Percentiles rank a stretch among this genome's conserved stretches.
Evolutionary conservation across 2,329 filamentous ascomycete genomes (phyloP).

Genomic region (Tolypocladium nubicola): DNA sequence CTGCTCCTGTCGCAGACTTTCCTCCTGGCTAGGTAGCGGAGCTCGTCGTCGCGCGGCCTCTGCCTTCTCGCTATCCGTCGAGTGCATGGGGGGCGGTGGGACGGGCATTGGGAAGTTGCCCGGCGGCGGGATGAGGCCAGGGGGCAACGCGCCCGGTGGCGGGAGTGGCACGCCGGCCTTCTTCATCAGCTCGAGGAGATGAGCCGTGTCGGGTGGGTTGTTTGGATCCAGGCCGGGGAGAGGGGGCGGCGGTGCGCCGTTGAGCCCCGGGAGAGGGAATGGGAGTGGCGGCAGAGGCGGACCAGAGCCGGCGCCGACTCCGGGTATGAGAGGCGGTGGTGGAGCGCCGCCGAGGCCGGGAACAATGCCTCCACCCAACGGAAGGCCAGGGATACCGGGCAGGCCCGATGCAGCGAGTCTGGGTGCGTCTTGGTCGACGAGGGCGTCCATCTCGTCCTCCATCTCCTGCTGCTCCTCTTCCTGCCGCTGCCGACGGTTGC

Average conservation of each 20-base stretch:
- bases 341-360: constrained; percentile 32
- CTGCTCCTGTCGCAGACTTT: constrained; percentile 72
- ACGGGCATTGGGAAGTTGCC: constrained; percentile 22
- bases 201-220: constrained; percentile 50
- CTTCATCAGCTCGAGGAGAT: constrained; percentile 54
- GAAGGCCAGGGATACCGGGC: constrained; percentile 51
- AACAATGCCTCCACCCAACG: constrained; percentile 25
- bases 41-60: constrained; percentile 40
- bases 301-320: constrained; percentile 31
- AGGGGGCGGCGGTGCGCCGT: constrained; percentile 36
- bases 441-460: constrained; percentile 85
- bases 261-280: constrained; percentile 39
- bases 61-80: constrained; percentile 19
- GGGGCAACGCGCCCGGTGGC: constrained; percentile 34
- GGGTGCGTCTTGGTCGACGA: constrained; percentile 76
- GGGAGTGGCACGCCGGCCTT: constrained; percentile 53
- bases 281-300: constrained; percentile 38
- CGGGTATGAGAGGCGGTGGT: constrained; percentile 34
- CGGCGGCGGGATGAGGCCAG: constrained; percentile 32
- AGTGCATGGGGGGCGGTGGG: constrained; percentile 28
- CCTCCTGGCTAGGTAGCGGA: constrained; percentile 73
- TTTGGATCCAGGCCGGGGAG: constrained; percentile 46
- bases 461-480: constrained; percentile 91
- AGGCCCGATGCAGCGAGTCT: constrained; percentile 36
- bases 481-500: constrained; percentile 65